Evolutionary conservation across 768 basidiomycete genomes (phyloP), one percentile per base, ranked within the genome.

Genomic region (Russula earlei): DNA sequence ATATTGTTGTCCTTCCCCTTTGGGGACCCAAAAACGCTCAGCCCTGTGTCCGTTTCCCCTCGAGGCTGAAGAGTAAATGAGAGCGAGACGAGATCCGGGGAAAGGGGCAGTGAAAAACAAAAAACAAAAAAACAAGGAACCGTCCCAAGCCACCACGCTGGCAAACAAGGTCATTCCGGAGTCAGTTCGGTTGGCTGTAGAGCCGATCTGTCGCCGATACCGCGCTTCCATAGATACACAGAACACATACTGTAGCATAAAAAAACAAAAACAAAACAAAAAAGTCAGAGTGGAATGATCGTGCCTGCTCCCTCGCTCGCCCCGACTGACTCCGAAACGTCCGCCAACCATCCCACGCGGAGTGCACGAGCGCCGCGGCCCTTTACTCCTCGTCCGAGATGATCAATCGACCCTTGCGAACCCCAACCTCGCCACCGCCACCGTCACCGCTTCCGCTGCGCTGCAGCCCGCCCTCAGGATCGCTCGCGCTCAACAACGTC

Each of bases 301-400:
- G 29, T 31, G 29, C 29, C 29, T 31, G 29, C 29, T 7, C 29
- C 29, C 29, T 31, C 29, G 29, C 10, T 31, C 54, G 24, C 40
- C 31, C 48, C 50, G 52, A 45, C 44, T 10, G 34, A 11, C 12
- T 22, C 27, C 49, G 55, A 52, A n/a, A 51, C 31, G 3, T 38
- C 52, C 37, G 20, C 45, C 29, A 12, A n/a, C 24, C 40, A 47
- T 22, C 33, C 31, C 56, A 53, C 56, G 56, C 56, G 52, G 56
- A 49, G 56, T 58, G 51, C 45, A 58, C 56, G 56, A 51, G 56
- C 50, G 29, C 56, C 56, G 51, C 56, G 56, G 56, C 51, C 25
- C 31, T 63, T n/a, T 46, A 25, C n/a, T 75, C 73, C 50, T 69
- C 68, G 38, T 74, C 73, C 34, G 72, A 74, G 29, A 74, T 52